These are phyloP conservation scores for Lotus japonicus DNA, from an alignment of 306 rosid species.

Conservation along the genomic window DNA sequence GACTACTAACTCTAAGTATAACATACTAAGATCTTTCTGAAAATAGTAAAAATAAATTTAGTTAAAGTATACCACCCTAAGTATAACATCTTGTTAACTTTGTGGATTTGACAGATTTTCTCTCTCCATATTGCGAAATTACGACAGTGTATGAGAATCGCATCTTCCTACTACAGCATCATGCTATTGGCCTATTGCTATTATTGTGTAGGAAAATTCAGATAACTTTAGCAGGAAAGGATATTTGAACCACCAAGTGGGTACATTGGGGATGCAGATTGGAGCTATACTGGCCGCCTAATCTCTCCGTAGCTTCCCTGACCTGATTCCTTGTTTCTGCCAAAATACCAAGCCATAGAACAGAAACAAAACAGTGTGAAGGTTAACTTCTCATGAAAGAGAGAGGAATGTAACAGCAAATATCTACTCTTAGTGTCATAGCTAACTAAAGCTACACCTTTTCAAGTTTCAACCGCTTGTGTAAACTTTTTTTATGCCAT, in stretches of 20 bases:
- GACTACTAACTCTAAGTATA: not conserved
- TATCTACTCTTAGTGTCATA: not conserved
- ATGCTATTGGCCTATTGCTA: conserved; percentile 1
- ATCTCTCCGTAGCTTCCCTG: conserved; percentile 84
- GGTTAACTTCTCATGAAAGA: not conserved
- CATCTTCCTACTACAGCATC: not conserved
- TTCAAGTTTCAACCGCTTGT: conserved; percentile 3
- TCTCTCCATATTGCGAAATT: not conserved
- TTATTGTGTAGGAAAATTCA: not conserved
- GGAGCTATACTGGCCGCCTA: conserved; percentile 92
- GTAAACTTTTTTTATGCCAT: not conserved
- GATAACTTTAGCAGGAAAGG: conserved; percentile 40
- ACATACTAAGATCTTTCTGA: conserved; percentile 7
- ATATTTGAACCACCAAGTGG: conserved; percentile 99
- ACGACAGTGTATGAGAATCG: not conserved
- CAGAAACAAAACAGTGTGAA: not conserved
- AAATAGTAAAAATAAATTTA: not conserved
- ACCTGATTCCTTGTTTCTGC: conserved; percentile 99
- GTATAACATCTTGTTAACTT: too few species aligned
- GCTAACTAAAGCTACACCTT: not conserved
- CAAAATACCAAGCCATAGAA: conserved; percentile 27
- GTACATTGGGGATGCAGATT: conserved; percentile 90
- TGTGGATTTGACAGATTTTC: not conserved
- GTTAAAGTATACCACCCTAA: not conserved
- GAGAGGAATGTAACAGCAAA: not conserved